A percentile compares a stretch with the other conserved stretches of the same genome.
Evolutionary conservation across 768 basidiomycete species (phyloP).

Genomic region (Serendipita sp.): DNA sequence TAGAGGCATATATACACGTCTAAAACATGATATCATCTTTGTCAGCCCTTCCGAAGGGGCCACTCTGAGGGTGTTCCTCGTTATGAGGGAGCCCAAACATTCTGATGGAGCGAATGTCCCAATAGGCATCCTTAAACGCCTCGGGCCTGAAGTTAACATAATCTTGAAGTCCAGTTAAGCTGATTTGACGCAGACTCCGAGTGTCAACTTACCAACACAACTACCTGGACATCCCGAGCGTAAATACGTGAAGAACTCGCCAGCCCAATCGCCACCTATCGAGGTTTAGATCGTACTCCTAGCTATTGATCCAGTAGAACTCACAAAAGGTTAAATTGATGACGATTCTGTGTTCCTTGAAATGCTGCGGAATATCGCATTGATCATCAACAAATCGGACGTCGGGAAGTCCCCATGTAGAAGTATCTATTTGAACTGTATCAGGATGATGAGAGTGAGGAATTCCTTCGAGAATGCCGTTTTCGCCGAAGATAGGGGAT

Average conservation of each 20-base stretch:
- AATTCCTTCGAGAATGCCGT: not conserved
- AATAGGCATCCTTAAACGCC: constrained; percentile 48
- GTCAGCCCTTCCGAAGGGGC: no score
- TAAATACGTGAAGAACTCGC: constrained; percentile 22
- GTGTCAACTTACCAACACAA: constrained; percentile 13
- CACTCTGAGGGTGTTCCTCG: not conserved
- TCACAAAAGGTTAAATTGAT: constrained; percentile 16
- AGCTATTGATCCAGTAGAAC: not conserved
- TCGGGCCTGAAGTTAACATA: constrained; percentile 43
- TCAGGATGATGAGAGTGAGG: not conserved
- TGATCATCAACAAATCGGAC: constrained; percentile 17
- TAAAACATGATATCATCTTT: no score
- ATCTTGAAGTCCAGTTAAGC: constrained; percentile 13
- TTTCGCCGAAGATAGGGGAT: not conserved
- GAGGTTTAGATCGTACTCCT: not conserved
- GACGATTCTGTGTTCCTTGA: constrained; percentile 13
- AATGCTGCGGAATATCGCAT: constrained; percentile 21
- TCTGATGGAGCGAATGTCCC: constrained; percentile 47
- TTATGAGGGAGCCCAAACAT: constrained; percentile 26
- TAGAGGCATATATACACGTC: no score
- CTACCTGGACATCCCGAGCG: constrained; percentile 12
- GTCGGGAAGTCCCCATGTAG: constrained; percentile 7
- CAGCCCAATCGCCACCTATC: constrained; percentile 41
- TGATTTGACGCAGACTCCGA: constrained; percentile 13
- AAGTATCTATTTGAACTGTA: not conserved